phyloP scores from a whole-genome alignment of 176 grass and related monocot species.

The Juncus inflexus region DNA sequence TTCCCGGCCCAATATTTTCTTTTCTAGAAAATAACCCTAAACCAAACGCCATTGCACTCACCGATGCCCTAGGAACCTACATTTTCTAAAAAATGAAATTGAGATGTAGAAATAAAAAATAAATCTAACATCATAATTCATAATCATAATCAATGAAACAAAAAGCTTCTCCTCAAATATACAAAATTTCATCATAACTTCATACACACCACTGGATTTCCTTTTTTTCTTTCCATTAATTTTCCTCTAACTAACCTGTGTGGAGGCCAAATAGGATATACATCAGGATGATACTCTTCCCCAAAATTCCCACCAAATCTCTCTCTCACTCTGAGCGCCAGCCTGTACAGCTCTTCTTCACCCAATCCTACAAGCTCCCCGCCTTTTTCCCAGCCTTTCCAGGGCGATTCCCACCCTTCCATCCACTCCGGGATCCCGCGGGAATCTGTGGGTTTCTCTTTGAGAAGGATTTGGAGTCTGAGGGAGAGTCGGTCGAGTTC shows the following conservation, averaged over 20 bases:
- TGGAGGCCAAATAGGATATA: constrained; percentile 80
- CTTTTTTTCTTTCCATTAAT: too few species aligned
- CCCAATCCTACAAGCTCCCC: constrained; percentile 78
- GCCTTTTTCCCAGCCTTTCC: constrained; percentile 68
- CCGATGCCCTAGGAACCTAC: constrained; percentile 89
- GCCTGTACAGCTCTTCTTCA: constrained; percentile 69
- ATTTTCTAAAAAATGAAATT: neutral
- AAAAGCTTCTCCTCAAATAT: too few species aligned
- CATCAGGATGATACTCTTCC: constrained; percentile 75
- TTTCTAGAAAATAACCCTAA: constrained; percentile 83
- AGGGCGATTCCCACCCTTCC: constrained; percentile 69
- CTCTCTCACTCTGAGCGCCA: constrained; percentile 66
- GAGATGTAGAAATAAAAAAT: too few species aligned
- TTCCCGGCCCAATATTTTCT: constrained; percentile 69
- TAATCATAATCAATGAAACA: too few species aligned
- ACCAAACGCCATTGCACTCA: constrained; percentile 95
- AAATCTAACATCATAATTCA: too few species aligned
- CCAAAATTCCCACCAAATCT: constrained; percentile 63
- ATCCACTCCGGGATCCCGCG: constrained; percentile 68
- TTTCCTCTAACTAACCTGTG: constrained; percentile 45
- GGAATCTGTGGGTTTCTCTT: constrained; percentile 37
- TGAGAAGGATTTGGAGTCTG: constrained; percentile 43
- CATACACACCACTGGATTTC: too few species aligned
- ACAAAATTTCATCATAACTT: too few species aligned
- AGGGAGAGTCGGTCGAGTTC: constrained; percentile 63